Evolutionary conservation across 768 basidiomycete genomes (phyloP).

Genomic region (Gloeopeniophorella convolvens): DNA sequence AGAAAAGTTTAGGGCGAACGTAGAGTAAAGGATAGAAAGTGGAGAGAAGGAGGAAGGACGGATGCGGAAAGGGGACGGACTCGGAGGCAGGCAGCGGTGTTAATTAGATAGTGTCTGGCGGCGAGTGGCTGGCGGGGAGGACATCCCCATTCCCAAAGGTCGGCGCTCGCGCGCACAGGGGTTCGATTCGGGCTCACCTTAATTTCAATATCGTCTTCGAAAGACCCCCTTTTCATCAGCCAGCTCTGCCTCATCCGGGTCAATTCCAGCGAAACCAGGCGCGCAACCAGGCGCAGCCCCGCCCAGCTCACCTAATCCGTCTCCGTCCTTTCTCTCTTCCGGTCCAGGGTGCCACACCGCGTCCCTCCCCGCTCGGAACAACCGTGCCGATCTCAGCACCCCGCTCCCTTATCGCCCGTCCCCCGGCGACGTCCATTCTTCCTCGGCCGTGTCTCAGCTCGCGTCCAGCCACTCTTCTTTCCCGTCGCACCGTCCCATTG

Average conservation of each 20-base stretch:
- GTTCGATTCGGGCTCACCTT: conserved; percentile 14
- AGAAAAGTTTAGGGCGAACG: conserved; percentile 16
- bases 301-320: no score
- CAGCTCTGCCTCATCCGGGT: no score
- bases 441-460: background rate
- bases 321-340: background rate
- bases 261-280: no score
- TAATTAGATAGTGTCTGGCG: conserved; percentile 14
- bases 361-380: background rate
- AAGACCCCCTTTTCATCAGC: no score
- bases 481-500: no score
- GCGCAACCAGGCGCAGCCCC: no score
- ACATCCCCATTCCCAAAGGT: conserved; percentile 4
- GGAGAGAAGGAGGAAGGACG: conserved; percentile 5
- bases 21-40: conserved; percentile 16
- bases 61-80: conserved; percentile 21
- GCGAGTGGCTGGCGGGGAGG: conserved; percentile 9
- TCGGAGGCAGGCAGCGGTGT: conserved; percentile 15
- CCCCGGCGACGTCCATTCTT: background rate
- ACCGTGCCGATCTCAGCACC: background rate
- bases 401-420: background rate
- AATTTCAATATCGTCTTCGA: conserved; percentile 13
- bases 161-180: no score
- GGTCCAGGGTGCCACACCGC: background rate
- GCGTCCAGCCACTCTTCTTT: background rate